Evolutionary conservation across 495 filamentous ascomycete genomes (phyloP).

Genomic region (Xanthoparmelia taractica): DNA sequence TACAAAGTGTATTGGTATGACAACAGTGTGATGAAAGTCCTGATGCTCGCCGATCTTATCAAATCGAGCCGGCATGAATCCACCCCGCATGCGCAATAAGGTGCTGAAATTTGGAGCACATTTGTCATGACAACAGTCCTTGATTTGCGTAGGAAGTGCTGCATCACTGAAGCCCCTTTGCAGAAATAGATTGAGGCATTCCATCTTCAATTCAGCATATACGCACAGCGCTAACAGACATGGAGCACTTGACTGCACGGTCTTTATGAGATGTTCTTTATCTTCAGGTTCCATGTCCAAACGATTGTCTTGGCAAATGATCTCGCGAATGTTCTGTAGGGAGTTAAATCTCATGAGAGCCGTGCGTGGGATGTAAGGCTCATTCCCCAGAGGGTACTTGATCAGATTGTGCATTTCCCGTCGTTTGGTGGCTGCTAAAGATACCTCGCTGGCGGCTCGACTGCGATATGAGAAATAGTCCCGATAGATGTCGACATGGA

Average conservation of each 20-base stretch:
- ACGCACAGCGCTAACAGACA: conserved; percentile 11
- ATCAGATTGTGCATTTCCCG: conserved; percentile 7
- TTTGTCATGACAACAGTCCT: not conserved
- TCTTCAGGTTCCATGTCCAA: not conserved
- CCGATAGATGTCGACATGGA: conserved; percentile 12
- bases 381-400: not conserved
- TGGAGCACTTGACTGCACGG: not conserved
- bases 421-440: conserved; percentile 3
- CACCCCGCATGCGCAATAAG: not conserved
- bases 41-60: not conserved
- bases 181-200: conserved; percentile 14
- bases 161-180: not conserved
- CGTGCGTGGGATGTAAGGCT: conserved; percentile 10
- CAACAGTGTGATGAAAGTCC: not conserved
- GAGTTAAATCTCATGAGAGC: conserved; percentile 9
- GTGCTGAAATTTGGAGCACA: not conserved
- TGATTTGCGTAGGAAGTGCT: not conserved
- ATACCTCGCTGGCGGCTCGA: not conserved
- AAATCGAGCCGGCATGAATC: not conserved
- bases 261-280: not conserved
- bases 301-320: conserved; percentile 9
- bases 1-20: not conserved
- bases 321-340: not conserved
- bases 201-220: not conserved
- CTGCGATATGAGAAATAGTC: conserved; percentile 4